phyloP scores from a whole-genome alignment of 2,329 filamentous ascomycete species.

The Aspergillus quadrilineatus region DNA sequence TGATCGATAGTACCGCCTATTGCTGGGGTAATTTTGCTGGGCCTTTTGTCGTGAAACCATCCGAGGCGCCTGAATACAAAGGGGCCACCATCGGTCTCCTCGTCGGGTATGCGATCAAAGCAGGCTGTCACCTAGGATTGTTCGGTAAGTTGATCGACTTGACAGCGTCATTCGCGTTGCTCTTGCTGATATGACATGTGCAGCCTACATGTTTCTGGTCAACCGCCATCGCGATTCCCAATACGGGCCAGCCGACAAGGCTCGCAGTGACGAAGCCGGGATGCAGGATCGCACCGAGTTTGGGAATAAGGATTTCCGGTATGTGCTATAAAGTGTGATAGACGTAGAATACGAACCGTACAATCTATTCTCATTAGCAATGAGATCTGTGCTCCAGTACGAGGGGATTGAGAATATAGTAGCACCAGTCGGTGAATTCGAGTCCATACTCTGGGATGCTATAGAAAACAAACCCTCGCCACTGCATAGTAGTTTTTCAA shows the following conservation, averaged over 20 bases:
- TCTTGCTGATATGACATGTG: background rate
- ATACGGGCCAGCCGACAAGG: slow-evolving; percentile 38
- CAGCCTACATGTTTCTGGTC: slow-evolving; percentile 35
- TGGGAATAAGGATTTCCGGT: slow-evolving; percentile 46
- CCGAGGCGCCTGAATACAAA: slow-evolving; percentile 29
- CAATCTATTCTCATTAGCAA: too few species aligned
- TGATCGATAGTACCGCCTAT: slow-evolving; percentile 30
- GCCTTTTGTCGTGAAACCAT: slow-evolving; percentile 38
- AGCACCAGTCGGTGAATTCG: too few species aligned
- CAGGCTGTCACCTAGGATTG: slow-evolving; percentile 36
- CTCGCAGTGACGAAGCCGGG: slow-evolving; percentile 38
- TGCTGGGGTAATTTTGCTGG: slow-evolving; percentile 44
- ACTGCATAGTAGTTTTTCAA: too few species aligned
- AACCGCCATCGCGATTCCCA: slow-evolving; percentile 35
- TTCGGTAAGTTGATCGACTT: slow-evolving; percentile 27
- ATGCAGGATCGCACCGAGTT: slow-evolving; percentile 43
- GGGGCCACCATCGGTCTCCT: slow-evolving; percentile 42
- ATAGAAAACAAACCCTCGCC: too few species aligned
- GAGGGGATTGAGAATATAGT: too few species aligned
- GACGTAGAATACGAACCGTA: too few species aligned
- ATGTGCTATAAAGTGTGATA: slow-evolving; percentile 30
- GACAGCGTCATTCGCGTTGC: too few species aligned
- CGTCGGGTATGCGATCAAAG: slow-evolving; percentile 42
- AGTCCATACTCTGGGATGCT: too few species aligned
- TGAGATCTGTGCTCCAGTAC: too few species aligned